Base-by-base conservation (phyloP, 1,284 basidiomycete species). In the Caloboletus inedulis region DNA sequence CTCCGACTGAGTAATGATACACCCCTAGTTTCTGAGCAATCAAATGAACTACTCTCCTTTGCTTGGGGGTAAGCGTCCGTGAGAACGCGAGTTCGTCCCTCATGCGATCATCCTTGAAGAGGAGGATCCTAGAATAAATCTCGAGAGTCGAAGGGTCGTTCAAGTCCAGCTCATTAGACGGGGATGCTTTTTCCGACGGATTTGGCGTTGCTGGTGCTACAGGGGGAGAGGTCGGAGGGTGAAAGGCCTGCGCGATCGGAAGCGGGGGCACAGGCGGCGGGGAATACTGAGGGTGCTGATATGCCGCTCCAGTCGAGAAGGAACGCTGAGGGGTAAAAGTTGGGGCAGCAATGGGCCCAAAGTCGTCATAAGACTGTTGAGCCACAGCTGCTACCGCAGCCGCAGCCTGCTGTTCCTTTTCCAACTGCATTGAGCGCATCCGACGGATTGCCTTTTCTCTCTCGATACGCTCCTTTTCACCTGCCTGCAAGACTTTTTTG, bases 391-490 rank as follows among this genome's bases (percentile, higher is more conserved):
- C 62, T 0, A 34, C 54, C 0, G 46, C 60, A 0, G 55, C 58
- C 0, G 41, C 60, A 0, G 69, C 67, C 53, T 74, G 77, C 47
- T 80, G 78, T 64, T 90, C 89, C 69, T 90, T 89, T 74, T 94
- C 91, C 33, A 96, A 74, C 68, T 96, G 93, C 85, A 96, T 94
- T 51, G 91, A 94, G 61, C 94, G 87, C 95, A 99, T 98, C 52
- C 96, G 83, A 63, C 96, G 91, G 62, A 99, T 87, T 3, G 97
- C 97, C 77, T 99, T 99, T 77, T 99, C 97, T 58, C 97, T 81
- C 72, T 99, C 96, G 68, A 99, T 99, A 53, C 94, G 84, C 69
- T 99, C 97, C 76, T 99, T 99, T 73, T 99, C 97, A 43, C 97
- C 96, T 1, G 94, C 94, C 71, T 98, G 96, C 18, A 99, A 77